Base-by-base conservation (phyloP, 192 early-diverging fungal species). In the Linderina pennispora region DNA sequence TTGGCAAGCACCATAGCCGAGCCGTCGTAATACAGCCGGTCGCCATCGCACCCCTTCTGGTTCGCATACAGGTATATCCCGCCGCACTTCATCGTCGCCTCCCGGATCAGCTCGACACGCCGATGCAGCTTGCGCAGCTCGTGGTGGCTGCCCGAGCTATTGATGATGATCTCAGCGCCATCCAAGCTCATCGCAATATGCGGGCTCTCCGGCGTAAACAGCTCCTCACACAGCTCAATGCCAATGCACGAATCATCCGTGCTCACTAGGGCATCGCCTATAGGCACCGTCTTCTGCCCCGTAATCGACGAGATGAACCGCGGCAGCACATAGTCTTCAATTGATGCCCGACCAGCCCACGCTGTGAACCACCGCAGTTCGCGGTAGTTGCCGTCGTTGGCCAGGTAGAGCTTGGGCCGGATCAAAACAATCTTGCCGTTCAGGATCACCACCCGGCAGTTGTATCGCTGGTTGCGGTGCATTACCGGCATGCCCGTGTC, bases 361-460 rank as follows among this genome's bases (percentile, higher is more conserved):
- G 86, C 71, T 0, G 87, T 77, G 64, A 99, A 99, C 86, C 92
- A 99, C 25, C 97, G 73, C 67, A 85, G 46, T 62, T 99, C 97
- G 23, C 94, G 86, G 69, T 99, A 99, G 60, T 98, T 98, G 15
- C 95, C 94, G 57, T 98, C 95, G 53, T 97, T 97, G 15, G 97
- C 97, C 55, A 99, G 49, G 48, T 77, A 85, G 70, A 94, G 78
- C 55, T 99, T 99, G n/a, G 97, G 97, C 2, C 97, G 82, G 36
- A 99, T 98, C 57, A 99, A 60, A 11, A 97, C 72, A 41, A 99
- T 90, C 48, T 80, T 75, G 1, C 80, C 72, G 61, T 96, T 77
- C 20, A 80, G 70, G 23, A 94, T 76, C 16, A 98, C 62, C 14
- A 99, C 75, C n/a, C 94, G 87, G 66, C 94, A 98, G 75, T 99